phyloP scores from a whole-genome alignment of 2,329 filamentous ascomycete species.

The Madurella mycetomatis region DNA sequence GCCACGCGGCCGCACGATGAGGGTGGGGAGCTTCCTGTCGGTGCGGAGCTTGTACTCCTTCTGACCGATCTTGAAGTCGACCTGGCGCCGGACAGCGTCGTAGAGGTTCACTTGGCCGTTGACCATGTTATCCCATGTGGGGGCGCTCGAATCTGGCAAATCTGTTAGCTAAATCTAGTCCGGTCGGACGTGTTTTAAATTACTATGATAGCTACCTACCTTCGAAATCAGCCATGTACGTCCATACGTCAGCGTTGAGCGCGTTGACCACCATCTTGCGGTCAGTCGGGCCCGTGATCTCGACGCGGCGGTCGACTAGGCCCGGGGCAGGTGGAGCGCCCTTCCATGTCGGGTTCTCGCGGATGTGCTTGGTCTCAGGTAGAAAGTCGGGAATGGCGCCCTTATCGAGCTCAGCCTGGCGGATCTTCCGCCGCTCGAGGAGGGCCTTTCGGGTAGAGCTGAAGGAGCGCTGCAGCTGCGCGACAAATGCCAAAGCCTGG shows the following conservation, averaged over 20 bases:
- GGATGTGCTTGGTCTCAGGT: conserved; percentile 90
- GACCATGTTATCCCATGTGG: conserved; percentile 99
- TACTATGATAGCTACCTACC: conserved; percentile 49
- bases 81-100: conserved; percentile 86
- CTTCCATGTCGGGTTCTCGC: conserved; percentile 90
- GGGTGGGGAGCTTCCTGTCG: conserved; percentile 76
- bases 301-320: conserved; percentile 85
- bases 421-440: conserved; percentile 76
- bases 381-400: conserved; percentile 89
- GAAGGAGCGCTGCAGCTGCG: conserved; percentile 92
- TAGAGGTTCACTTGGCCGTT: conserved; percentile 97
- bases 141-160: conserved; percentile 76
- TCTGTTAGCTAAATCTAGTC: not conserved
- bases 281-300: conserved; percentile 96
- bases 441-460: conserved; percentile 83
- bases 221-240: conserved; percentile 99
- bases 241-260: conserved; percentile 92
- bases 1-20: conserved; percentile 90
- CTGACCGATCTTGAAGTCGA: conserved; percentile 91
- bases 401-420: conserved; percentile 90
- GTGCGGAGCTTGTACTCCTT: conserved; percentile 98
- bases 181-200: not conserved
- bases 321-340: conserved; percentile 88
- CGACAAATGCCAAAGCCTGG: conserved; percentile 85
- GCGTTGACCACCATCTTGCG: conserved; percentile 99